Percentiles rank a stretch among this genome's conserved stretches.
phyloP scores from a whole-genome alignment of 2,329 filamentous ascomycete species.

The Sclerotinia minor region DNA sequence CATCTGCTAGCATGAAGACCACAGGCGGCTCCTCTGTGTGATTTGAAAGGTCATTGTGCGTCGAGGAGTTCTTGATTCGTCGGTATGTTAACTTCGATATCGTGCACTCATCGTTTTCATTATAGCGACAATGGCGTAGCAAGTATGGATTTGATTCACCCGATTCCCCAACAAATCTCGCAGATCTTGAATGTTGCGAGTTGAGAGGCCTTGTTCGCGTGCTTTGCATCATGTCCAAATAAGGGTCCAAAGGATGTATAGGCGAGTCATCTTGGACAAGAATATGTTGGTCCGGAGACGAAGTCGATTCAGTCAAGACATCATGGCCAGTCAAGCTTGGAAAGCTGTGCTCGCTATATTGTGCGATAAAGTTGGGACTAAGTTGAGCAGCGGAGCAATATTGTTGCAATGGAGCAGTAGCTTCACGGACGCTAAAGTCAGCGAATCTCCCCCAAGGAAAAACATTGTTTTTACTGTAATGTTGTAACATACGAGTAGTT shows the following conservation, averaged over 20 bases:
- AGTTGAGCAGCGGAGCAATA: slow-evolving; percentile 35
- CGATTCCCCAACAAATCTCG: slow-evolving; percentile 41
- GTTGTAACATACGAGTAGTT: slow-evolving; percentile 32
- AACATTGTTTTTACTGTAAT: neutral
- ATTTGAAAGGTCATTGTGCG: slow-evolving; percentile 31
- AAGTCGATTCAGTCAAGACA: slow-evolving; percentile 30
- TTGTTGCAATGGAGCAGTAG: slow-evolving; percentile 32
- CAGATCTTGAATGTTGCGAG: slow-evolving; percentile 35
- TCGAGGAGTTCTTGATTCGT: slow-evolving; percentile 34
- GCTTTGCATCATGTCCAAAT: slow-evolving; percentile 36
- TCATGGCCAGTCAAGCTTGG: slow-evolving; percentile 36
- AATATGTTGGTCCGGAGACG: slow-evolving; percentile 33
- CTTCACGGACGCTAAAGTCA: slow-evolving; percentile 29
- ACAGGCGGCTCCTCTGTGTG: slow-evolving; percentile 38
- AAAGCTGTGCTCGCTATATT: slow-evolving; percentile 37
- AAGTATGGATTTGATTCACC: slow-evolving; percentile 42
- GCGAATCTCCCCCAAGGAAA: slow-evolving; percentile 12
- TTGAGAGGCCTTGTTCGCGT: slow-evolving; percentile 36
- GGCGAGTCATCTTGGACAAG: slow-evolving; percentile 37
- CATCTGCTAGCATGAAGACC: slow-evolving; percentile 41
- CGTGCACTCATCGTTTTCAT: slow-evolving; percentile 41
- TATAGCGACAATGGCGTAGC: slow-evolving; percentile 38
- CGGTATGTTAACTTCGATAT: slow-evolving; percentile 41
- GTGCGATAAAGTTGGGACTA: slow-evolving; percentile 38
- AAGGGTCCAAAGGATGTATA: slow-evolving; percentile 37